Percentiles rank a stretch among this genome's conserved stretches.
These are phyloP conservation scores for Apiospora phragmitis DNA, from an alignment of 2,329 filamentous ascomycete genomes.

Conservation along the genomic window DNA sequence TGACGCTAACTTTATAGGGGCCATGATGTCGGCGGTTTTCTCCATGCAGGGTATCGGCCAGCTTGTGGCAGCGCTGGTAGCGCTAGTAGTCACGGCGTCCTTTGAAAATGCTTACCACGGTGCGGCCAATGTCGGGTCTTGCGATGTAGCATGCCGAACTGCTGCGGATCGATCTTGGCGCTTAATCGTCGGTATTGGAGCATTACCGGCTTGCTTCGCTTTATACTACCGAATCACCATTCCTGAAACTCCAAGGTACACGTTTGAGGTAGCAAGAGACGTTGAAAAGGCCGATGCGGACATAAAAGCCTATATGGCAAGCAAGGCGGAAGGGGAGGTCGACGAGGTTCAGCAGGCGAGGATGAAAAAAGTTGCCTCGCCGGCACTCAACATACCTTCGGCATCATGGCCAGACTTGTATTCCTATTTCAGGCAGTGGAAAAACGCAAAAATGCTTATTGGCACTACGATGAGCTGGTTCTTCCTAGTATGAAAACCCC, in stretches of 20 bases:
- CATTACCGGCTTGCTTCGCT: conserved; percentile 73
- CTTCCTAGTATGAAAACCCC: conserved; percentile 53
- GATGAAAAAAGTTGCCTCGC: conserved; percentile 52
- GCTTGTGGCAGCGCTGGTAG: conserved; percentile 68
- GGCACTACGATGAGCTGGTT: conserved; percentile 83
- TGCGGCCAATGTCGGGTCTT: conserved; percentile 45
- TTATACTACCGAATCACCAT: conserved; percentile 87
- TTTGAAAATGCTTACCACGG: conserved; percentile 56
- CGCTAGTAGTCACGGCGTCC: conserved; percentile 65
- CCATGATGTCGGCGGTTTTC: conserved; percentile 82
- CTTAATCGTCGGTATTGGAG: conserved; percentile 77
- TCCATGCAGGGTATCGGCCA: conserved; percentile 86
- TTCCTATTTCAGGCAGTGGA: conserved; percentile 68
- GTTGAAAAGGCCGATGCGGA: conserved; percentile 75
- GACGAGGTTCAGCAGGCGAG: conserved; percentile 50
- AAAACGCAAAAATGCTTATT: conserved; percentile 68
- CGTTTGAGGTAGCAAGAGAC: conserved; percentile 77
- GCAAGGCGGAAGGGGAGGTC: conserved; percentile 47
- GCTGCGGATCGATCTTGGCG: conserved; percentile 83
- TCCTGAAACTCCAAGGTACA: conserved; percentile 81
- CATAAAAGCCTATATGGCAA: conserved; percentile 59
- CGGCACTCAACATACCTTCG: conserved; percentile 62
- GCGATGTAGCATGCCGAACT: conserved; percentile 62
- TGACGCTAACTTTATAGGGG: conserved; percentile 28
- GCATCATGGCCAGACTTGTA: conserved; percentile 70